A percentile compares a stretch with the other conserved stretches of the same genome.
These are phyloP conservation scores for Paramyrothecium sp. DNA, from an alignment of 2,329 filamentous ascomycete species.

Conservation along the genomic window DNA sequence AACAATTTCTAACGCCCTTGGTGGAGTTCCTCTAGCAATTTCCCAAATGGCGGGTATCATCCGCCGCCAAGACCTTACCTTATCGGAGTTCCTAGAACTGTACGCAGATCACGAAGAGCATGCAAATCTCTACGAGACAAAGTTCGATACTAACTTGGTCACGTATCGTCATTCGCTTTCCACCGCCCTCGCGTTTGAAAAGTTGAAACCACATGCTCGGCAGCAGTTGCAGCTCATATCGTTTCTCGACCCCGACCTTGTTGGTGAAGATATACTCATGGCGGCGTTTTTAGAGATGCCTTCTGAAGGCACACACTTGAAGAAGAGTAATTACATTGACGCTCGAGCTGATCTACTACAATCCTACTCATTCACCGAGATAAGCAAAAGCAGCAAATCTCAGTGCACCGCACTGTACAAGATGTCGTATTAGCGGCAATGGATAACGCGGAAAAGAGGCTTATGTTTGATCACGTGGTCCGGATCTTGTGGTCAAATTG, in stretches of 20 bases:
- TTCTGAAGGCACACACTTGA: background rate
- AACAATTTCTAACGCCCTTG: constrained; percentile 2
- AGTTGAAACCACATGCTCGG: constrained; percentile 1
- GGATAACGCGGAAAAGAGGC: background rate
- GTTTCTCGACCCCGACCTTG: constrained; percentile 5
- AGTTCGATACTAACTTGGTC: constrained; percentile 1
- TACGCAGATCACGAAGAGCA: constrained; percentile 4
- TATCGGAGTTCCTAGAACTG: constrained; percentile 3
- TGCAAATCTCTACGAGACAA: constrained; percentile 1
- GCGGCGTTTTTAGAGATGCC: background rate
- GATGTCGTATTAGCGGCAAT: constrained; percentile 4
- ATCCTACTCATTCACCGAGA: constrained; percentile 6
- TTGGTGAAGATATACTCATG: constrained; percentile 4
- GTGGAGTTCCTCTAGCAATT: constrained; percentile 7
- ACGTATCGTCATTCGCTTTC: constrained; percentile 1
- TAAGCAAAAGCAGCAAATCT: constrained; percentile 3
- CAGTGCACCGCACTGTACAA: constrained; percentile 8
- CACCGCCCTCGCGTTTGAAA: constrained; percentile 5
- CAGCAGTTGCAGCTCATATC: constrained; percentile 5
- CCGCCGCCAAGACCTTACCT: constrained; percentile 5
- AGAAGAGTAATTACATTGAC: constrained; percentile 5
- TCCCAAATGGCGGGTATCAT: constrained; percentile 7
- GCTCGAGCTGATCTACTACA: constrained; percentile 2
- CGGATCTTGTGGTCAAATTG: constrained; percentile 4
- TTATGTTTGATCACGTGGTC: constrained; percentile 5